Conservation (phyloP, 805 yeast species). For the Candida insectorum region DNA sequence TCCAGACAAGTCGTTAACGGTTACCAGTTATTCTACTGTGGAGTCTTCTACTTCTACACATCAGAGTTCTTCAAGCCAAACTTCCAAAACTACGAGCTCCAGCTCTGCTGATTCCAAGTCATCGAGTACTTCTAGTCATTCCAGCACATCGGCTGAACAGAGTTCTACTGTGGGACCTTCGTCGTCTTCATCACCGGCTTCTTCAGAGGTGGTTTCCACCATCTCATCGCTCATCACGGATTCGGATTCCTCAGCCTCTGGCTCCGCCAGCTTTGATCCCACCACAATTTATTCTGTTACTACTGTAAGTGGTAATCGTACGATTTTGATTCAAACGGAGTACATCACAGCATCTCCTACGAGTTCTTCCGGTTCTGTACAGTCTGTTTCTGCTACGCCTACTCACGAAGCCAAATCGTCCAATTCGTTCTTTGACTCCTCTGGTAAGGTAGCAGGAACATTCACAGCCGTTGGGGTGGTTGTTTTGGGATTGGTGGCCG, state of each 20-base stretch:
- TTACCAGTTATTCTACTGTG: conserved; percentile 10
- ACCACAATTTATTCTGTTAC: conserved; percentile 13
- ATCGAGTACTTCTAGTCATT: conserved; percentile 14
- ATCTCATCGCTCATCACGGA: conserved; percentile 1
- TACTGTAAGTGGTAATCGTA: conserved; percentile 15
- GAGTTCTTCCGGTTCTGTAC: not conserved
- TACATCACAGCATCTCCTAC: conserved; percentile 13
- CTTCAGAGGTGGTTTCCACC: not conserved
- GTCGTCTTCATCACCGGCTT: not conserved
- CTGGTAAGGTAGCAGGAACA: conserved; percentile 83
- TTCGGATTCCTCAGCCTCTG: conserved; percentile 2
- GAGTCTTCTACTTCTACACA: conserved; percentile 5
- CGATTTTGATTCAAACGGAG: conserved; percentile 13
- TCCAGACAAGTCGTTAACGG: conserved; percentile 8
- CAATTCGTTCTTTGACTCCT: conserved; percentile 56
- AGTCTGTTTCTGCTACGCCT: no score
- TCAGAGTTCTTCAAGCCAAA: conserved; percentile 10
- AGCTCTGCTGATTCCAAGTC: conserved; percentile 16
- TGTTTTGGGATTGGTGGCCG: conserved; percentile 39
- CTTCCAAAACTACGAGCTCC: conserved; percentile 18
- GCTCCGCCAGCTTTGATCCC: conserved; percentile 1
- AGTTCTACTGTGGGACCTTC: not conserved
- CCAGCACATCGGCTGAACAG: conserved; percentile 4
- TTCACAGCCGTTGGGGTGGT: conserved; percentile 77
- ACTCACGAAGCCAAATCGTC: not conserved